phyloP scores from a whole-genome alignment of 2,329 filamentous ascomycete species.

The Aspergillus sp. region DNA sequence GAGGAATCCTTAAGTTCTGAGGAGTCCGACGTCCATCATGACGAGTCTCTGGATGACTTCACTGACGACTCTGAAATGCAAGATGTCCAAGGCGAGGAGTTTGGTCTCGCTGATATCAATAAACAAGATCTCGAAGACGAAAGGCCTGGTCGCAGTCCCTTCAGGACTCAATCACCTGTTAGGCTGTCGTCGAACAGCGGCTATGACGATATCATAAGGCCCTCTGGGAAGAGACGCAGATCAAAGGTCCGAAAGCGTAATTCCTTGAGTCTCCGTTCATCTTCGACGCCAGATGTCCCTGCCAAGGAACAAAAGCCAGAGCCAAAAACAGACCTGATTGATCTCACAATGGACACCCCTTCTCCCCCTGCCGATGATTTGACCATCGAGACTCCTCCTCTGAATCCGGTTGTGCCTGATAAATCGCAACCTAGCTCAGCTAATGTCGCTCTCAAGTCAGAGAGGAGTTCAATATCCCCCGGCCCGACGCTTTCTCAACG shows the following conservation, averaged over 20 bases:
- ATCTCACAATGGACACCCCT: slow-evolving; percentile 25
- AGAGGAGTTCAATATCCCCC: slow-evolving; percentile 12
- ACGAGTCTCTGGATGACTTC: slow-evolving; percentile 22
- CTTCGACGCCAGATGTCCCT: neutral
- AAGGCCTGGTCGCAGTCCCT: neutral
- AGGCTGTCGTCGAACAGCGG: slow-evolving; percentile 12
- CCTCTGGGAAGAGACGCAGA: slow-evolving; percentile 13
- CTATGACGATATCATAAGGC: slow-evolving; percentile 18
- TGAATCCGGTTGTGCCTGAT: slow-evolving; percentile 21
- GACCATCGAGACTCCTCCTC: slow-evolving; percentile 28
- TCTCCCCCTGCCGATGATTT: slow-evolving; percentile 13
- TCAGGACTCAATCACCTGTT: neutral
- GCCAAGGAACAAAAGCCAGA: neutral
- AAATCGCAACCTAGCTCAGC: slow-evolving; percentile 3
- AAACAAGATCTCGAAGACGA: neutral
- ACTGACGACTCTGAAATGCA: slow-evolving; percentile 18
- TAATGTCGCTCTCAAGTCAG: slow-evolving; percentile 3
- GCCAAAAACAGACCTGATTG: slow-evolving; percentile 18
- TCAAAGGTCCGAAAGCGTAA: slow-evolving; percentile 3
- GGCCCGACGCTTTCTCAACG: slow-evolving; percentile 5
- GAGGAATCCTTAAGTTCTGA: slow-evolving; percentile 29
- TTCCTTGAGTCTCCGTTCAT: slow-evolving; percentile 9
- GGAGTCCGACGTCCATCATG: slow-evolving; percentile 14
- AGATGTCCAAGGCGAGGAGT: neutral
- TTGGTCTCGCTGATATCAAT: neutral